These are phyloP conservation scores for Aspergillus clavatus DNA, from an alignment of 2,329 filamentous ascomycete genomes.

Conservation along the genomic window DNA sequence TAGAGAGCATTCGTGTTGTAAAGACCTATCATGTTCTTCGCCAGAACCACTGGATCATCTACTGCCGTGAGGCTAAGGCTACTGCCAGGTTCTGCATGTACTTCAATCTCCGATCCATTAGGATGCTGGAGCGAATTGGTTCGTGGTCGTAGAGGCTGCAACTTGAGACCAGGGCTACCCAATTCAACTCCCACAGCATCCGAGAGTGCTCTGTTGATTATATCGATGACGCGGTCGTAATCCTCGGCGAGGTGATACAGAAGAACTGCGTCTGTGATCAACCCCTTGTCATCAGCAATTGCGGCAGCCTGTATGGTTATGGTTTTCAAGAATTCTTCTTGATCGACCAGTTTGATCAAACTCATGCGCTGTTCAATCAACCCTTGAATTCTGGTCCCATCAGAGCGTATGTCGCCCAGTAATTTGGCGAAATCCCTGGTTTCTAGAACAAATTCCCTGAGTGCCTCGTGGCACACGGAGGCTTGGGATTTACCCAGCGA, in stretches of 20 bases:
- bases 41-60: conserved; percentile 61
- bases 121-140: conserved; percentile 28
- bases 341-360: conserved; percentile 73
- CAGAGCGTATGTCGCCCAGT: conserved; percentile 81
- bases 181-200: conserved; percentile 84
- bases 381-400: conserved; percentile 79
- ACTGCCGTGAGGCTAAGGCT: conserved; percentile 61
- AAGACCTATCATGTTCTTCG: conserved; percentile 57
- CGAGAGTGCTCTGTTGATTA: conserved; percentile 84
- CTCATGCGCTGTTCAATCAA: conserved; percentile 79
- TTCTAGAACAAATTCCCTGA: conserved; percentile 93
- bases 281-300: conserved; percentile 88
- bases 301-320: conserved; percentile 89
- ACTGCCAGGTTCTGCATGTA: conserved; percentile 35
- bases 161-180: conserved; percentile 70
- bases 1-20: conserved; percentile 60
- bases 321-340: conserved; percentile 81
- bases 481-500: conserved; percentile 71
- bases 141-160: conserved; percentile 76
- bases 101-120: conserved; percentile 41
- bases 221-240: conserved; percentile 87
- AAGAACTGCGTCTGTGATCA: conserved; percentile 88
- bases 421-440: conserved; percentile 92
- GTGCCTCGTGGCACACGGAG: conserved; percentile 80
- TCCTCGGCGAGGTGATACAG: conserved; percentile 92